These are phyloP conservation scores for Fennellomyces sp. DNA, from an alignment of 371 early-diverging fungal genomes.

Conservation along the genomic window DNA sequence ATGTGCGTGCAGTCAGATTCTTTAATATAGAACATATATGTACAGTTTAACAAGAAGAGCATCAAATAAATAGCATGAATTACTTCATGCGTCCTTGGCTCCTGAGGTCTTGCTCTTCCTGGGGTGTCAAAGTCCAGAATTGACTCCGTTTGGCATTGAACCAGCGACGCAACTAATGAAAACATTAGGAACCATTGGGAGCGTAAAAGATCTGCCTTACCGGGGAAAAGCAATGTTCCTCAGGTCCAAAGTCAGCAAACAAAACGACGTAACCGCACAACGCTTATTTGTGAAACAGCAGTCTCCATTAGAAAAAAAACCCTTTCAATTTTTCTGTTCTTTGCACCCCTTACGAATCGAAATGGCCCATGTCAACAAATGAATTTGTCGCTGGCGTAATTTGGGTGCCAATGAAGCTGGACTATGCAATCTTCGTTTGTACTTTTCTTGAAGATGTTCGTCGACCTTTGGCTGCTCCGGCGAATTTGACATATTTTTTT, in stretches of 20 bases:
- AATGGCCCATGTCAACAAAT: constrained; percentile 39
- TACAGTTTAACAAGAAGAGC: neutral
- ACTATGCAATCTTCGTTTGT: constrained; percentile 32
- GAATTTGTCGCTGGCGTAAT: constrained; percentile 36
- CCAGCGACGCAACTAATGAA: constrained; percentile 43
- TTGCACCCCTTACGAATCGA: constrained; percentile 28
- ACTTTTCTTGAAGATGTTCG: constrained; percentile 27
- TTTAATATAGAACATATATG: too few relatives aligned
- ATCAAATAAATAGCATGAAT: neutral
- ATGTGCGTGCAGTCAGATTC: too few relatives aligned
- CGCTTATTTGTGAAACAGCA: constrained; percentile 18
- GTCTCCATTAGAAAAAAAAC: constrained; percentile 1
- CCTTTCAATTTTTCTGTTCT: neutral
- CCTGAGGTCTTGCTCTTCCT: constrained; percentile 43
- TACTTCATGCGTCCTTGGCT: constrained; percentile 43
- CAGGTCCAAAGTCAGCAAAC: constrained; percentile 50
- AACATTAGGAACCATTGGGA: neutral
- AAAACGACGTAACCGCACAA: constrained; percentile 45
- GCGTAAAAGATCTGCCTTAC: constrained; percentile 21
- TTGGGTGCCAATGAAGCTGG: constrained; percentile 40
- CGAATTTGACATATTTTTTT: constrained; percentile 6
- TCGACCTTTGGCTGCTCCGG: constrained; percentile 11
- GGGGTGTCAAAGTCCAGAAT: constrained; percentile 44
- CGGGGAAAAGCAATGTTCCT: constrained; percentile 50
- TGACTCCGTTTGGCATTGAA: constrained; percentile 35